Evolutionary conservation across 176 grass and related monocot genomes (phyloP).

Genomic region (Aegilops sharonensis): DNA sequence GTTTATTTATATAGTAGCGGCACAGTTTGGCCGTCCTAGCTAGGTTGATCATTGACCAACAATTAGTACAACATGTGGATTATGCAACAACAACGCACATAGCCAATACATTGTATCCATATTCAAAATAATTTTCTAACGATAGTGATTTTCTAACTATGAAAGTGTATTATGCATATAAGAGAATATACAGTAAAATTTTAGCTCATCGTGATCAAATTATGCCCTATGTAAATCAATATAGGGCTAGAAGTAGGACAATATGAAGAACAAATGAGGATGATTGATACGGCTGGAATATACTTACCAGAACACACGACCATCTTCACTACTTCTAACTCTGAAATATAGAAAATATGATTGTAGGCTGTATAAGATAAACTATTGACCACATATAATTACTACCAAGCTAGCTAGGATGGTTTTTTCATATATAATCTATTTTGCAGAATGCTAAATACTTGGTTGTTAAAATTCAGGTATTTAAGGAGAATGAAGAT

Average conservation of each 20-base stretch:
- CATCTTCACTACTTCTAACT: neutral
- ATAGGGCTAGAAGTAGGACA: neutral
- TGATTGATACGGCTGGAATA: neutral
- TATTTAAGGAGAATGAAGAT: neutral
- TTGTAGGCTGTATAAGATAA: neutral
- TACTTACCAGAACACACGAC: neutral
- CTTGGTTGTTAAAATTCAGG: neutral
- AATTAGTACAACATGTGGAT: neutral
- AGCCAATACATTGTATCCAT: neutral
- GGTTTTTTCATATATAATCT: neutral
- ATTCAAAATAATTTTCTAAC: neutral
- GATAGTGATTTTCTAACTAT: too few species aligned
- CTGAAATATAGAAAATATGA: neutral
- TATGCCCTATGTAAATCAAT: neutral
- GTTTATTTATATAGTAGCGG: neutral
- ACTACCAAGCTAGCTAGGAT: neutral
- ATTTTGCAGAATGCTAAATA: neutral
- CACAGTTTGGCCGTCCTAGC: too few species aligned
- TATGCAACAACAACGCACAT: neutral
- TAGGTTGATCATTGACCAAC: neutral
- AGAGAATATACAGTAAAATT: neutral
- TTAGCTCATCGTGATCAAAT: neutral
- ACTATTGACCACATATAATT: neutral
- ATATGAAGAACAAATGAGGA: neutral
- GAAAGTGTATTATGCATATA: neutral